Evolutionary conservation across 208 protist species (phyloP).

Genomic region (Angomonas ambiguus): DNA sequence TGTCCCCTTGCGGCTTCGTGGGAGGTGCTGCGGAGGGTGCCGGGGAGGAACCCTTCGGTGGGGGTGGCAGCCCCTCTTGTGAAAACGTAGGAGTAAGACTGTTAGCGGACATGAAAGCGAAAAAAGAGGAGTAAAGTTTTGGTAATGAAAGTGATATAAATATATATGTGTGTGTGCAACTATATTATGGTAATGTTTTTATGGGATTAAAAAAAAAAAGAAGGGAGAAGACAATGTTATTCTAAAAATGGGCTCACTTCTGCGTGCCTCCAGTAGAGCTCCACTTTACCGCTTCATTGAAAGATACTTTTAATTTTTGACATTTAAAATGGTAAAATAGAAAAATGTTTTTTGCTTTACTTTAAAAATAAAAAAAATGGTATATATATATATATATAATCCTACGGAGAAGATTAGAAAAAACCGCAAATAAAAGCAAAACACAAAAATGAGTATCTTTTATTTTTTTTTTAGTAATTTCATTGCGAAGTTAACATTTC

Average conservation of each 20-base stretch:
- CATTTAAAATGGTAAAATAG: too few species aligned
- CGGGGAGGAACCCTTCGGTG: not conserved
- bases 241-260: too few species aligned
- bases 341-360: not conserved
- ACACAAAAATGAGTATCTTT: not conserved
- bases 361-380: constrained; percentile 10
- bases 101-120: constrained; percentile 9
- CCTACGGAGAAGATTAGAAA: not conserved
- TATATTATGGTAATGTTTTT: too few species aligned
- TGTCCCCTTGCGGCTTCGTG: too few species aligned
- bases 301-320: too few species aligned
- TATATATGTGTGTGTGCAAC: too few species aligned
- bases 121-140: too few species aligned
- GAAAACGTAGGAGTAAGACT: constrained; percentile 1
- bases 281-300: too few species aligned
- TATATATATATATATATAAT: not conserved
- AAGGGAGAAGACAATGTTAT: constrained; percentile 7
- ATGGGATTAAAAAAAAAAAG: constrained; percentile 10
- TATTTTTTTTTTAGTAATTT: not conserved
- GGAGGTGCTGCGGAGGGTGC: constrained; percentile 9
- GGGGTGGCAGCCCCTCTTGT: not conserved
- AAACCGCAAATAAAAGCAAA: not conserved
- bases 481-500: too few species aligned
- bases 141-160: too few species aligned
- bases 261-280: too few species aligned